Conservation (phyloP, 192 early-diverging fungal genomes). For the Coemansia asiatica region DNA sequence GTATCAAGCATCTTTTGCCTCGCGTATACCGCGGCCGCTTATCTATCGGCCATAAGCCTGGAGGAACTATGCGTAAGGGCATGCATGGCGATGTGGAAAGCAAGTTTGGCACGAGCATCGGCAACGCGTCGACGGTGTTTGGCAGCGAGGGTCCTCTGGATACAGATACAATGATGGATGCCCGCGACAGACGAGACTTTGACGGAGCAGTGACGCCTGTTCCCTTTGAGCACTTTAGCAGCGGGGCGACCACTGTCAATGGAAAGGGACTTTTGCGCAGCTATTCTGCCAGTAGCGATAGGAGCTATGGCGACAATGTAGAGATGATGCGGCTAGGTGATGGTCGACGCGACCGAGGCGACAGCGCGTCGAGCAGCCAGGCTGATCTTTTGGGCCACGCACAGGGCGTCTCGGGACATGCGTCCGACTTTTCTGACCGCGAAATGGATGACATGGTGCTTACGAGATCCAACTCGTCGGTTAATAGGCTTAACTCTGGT, state of each 20-base stretch:
- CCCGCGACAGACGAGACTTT: conserved; percentile 52
- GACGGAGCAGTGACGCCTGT: conserved; percentile 42
- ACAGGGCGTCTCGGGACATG: conserved; percentile 16
- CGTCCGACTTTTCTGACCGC: conserved; percentile 15
- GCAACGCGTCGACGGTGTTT: conserved; percentile 42
- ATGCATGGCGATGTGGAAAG: conserved; percentile 1
- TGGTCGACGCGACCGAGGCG: not conserved
- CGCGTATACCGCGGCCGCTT: conserved; percentile 60
- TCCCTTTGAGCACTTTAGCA: conserved; percentile 14
- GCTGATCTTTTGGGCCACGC: conserved; percentile 38
- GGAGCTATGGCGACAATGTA: conserved; percentile 16
- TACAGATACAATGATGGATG: conserved; percentile 47
- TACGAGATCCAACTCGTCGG: conserved; percentile 15
- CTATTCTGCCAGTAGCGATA: conserved; percentile 44
- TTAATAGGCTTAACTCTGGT: not conserved
- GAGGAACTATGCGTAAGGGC: not conserved
- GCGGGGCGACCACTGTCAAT: not conserved
- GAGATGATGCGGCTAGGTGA: conserved; percentile 26
- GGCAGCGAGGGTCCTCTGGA: conserved; percentile 39
- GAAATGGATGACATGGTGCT: conserved; percentile 17
- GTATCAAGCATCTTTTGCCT: conserved; percentile 63
- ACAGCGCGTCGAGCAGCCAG: conserved; percentile 23
- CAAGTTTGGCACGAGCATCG: conserved; percentile 24
- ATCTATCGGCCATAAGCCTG: conserved; percentile 13
- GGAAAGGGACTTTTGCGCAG: conserved; percentile 26